Conservation (phyloP, 306 rosid species). For the Casuarina cunninghamiana region DNA sequence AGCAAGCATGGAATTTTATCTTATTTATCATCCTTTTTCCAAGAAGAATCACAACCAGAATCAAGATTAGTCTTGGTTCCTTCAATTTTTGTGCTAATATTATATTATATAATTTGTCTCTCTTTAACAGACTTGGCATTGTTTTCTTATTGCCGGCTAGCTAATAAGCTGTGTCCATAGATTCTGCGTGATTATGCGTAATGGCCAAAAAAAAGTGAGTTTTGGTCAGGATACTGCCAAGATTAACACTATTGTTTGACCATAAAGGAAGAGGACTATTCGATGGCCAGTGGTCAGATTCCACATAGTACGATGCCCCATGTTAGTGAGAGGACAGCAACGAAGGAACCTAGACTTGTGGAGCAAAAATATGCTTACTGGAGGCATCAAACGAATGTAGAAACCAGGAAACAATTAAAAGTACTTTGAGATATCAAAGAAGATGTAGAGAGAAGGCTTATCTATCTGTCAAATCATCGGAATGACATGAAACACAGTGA, state of each 20-base stretch:
- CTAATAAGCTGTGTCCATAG: neutral
- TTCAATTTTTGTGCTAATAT: neutral
- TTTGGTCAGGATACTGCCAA: neutral
- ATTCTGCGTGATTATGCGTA: neutral
- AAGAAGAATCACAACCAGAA: neutral
- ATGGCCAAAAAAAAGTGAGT: neutral
- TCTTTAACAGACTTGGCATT: neutral
- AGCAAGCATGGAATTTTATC: constrained; percentile 25
- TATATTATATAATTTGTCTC: no score
- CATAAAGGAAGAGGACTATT: neutral
- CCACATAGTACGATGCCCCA: neutral
- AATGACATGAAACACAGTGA: neutral
- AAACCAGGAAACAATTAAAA: neutral
- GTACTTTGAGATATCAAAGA: neutral
- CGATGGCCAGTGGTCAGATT: neutral
- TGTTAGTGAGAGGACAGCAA: neutral
- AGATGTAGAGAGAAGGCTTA: neutral
- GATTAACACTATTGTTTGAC: neutral
- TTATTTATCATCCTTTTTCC: neutral
- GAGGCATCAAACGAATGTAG: neutral
- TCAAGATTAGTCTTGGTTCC: constrained; percentile 24
- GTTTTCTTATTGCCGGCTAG: neutral
- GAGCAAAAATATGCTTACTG: neutral
- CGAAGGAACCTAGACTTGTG: neutral
- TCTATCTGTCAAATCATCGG: neutral